Evolutionary conservation across 768 basidiomycete genomes (phyloP).

Genomic region (Rhizopogon vesiculosus): DNA sequence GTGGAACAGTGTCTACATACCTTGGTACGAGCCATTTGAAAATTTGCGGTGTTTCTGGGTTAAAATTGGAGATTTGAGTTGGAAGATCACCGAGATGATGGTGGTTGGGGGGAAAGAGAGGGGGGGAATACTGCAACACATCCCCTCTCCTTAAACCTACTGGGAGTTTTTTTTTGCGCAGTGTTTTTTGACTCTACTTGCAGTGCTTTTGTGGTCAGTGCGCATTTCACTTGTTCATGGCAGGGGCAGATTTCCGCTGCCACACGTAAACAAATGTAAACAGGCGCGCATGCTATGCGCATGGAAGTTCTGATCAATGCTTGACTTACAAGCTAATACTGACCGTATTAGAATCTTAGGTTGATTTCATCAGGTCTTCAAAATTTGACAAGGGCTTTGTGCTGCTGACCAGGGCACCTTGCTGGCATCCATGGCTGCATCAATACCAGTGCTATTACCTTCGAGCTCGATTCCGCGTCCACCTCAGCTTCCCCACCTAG

Average conservation of each 20-base stretch:
- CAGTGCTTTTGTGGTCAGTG: constrained; percentile 26
- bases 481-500: constrained; percentile 37
- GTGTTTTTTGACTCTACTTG: constrained; percentile 13
- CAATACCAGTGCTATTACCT: constrained; percentile 56
- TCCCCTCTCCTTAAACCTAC: constrained; percentile 12
- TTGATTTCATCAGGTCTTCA: background rate
- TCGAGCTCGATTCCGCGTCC: constrained; percentile 31
- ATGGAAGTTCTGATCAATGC: background rate
- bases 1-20: constrained; percentile 9
- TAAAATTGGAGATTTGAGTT: background rate
- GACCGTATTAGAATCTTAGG: background rate
- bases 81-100: constrained; percentile 11
- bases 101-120: constrained; percentile 14
- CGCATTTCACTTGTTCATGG: background rate
- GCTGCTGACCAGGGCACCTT: background rate
- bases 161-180: constrained; percentile 1
- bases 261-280: constrained; percentile 12
- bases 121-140: constrained; percentile 2
- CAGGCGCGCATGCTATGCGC: background rate
- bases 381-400: background rate
- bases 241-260: constrained; percentile 4
- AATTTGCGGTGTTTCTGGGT: background rate
- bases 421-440: constrained; percentile 11
- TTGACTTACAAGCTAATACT: background rate
- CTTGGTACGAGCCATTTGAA: constrained; percentile 70